A percentile compares a stretch with the other conserved stretches of the same genome.
Evolutionary conservation across 2,329 filamentous ascomycete species (phyloP).

Genomic region (Hymenoscyphus scutula): DNA sequence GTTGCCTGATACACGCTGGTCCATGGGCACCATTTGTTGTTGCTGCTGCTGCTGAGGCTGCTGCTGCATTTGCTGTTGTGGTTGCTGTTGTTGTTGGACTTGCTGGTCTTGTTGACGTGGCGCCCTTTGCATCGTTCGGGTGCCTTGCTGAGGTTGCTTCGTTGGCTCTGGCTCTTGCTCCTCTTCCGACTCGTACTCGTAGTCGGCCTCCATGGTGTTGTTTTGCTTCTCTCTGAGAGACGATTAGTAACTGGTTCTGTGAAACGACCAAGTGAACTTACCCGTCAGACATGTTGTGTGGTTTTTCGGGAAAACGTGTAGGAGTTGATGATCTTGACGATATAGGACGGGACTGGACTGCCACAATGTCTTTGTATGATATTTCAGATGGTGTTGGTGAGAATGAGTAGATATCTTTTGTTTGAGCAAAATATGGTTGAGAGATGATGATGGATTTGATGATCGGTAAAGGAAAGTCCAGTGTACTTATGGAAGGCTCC

Average conservation of each 20-base stretch:
- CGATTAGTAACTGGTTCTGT: slow-evolving; percentile 9
- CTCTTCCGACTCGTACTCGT: slow-evolving; percentile 30
- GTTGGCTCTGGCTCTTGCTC: slow-evolving; percentile 22
- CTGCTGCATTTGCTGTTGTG: slow-evolving; percentile 34
- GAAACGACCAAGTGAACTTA: slow-evolving; percentile 13
- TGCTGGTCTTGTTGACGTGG: slow-evolving; percentile 40
- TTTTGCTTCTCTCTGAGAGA: slow-evolving; percentile 27
- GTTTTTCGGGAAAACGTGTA: slow-evolving; percentile 1
- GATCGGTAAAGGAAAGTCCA: not conserved
- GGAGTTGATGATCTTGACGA: slow-evolving; percentile 12
- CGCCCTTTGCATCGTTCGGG: slow-evolving; percentile 39
- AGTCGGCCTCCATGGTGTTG: slow-evolving; percentile 29
- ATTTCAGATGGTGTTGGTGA: slow-evolving; percentile 6
- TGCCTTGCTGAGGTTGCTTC: slow-evolving; percentile 25
- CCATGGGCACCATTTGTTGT: slow-evolving; percentile 23
- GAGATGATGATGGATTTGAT: slow-evolving; percentile 3
- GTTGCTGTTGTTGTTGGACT: slow-evolving; percentile 36
- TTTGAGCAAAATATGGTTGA: slow-evolving; percentile 14
- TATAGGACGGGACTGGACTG: slow-evolving; percentile 10
- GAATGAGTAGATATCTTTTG: slow-evolving; percentile 12
- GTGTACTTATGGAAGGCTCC: slow-evolving; percentile 9
- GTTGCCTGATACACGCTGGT: slow-evolving; percentile 28
- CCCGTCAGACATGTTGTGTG: slow-evolving; percentile 30
- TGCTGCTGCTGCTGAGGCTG: slow-evolving; percentile 35
- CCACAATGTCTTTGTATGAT: slow-evolving; percentile 10